Percentiles rank a stretch among this genome's conserved stretches.
Evolutionary conservation across 2,329 filamentous ascomycete species (phyloP).

Genomic region (Grosmannia clavigera): DNA sequence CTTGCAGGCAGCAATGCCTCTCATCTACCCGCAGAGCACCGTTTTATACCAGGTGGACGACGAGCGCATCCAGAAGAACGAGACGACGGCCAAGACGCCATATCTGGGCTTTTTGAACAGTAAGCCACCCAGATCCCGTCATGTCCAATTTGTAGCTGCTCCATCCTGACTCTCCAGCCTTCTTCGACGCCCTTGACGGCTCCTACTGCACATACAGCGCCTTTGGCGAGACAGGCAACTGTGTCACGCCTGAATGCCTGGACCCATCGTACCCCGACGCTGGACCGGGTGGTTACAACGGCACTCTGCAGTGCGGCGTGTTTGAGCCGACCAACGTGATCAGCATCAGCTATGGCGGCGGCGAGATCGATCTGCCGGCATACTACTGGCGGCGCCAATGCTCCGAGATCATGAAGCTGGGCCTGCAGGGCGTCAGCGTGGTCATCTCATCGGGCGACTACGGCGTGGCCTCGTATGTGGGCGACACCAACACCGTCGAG

Average conservation of each 20-base stretch:
- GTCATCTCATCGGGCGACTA: conserved; percentile 36
- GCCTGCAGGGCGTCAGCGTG: conserved; percentile 33
- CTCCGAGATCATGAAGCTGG: conserved; percentile 39
- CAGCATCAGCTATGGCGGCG: conserved; percentile 42
- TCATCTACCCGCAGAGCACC: conserved; percentile 36
- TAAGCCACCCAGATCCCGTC: neutral
- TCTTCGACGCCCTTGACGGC: conserved; percentile 36
- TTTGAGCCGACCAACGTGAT: conserved; percentile 42
- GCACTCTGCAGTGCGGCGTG: conserved; percentile 22
- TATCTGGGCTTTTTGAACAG: conserved; percentile 16
- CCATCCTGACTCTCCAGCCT: conserved; percentile 14
- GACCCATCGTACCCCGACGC: conserved; percentile 38
- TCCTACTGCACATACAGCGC: conserved; percentile 36
- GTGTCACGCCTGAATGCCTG: conserved; percentile 20
- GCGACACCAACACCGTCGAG: conserved; percentile 16
- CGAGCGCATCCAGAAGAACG: conserved; percentile 19
- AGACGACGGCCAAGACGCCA: conserved; percentile 5
- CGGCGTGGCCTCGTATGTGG: conserved; percentile 26
- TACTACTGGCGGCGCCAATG: conserved; percentile 41
- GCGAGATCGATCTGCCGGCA: conserved; percentile 38
- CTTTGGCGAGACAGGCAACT: conserved; percentile 34
- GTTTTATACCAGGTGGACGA: conserved; percentile 21
- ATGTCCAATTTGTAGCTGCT: neutral
- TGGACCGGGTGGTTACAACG: conserved; percentile 32
- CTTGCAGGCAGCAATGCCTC: conserved; percentile 32